Evolutionary conservation across 2,329 filamentous ascomycete species (phyloP).

Genomic region (Ilyonectria destructans): DNA sequence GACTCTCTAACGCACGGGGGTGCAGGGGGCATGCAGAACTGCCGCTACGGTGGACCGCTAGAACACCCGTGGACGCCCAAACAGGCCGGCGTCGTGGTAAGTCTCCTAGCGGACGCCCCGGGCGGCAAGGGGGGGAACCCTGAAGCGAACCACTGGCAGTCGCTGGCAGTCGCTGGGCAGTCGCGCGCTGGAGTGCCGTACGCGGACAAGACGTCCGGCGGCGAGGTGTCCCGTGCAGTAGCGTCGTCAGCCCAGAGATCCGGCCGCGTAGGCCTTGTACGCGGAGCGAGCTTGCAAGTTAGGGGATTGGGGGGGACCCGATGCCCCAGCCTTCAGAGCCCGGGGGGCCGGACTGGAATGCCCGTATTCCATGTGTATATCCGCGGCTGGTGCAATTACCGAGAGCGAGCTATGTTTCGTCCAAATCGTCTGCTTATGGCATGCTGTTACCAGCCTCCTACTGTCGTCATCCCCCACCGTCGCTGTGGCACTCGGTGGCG

Average conservation of each 20-base stretch:
- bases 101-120: conserved; percentile 8
- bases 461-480: background rate
- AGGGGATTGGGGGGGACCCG: background rate
- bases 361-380: background rate
- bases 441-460: background rate
- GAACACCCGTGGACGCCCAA: conserved; percentile 20
- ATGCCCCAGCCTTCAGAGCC: background rate
- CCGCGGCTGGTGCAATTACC: background rate
- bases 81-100: conserved; percentile 18
- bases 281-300: background rate
- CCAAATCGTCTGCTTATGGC: background rate
- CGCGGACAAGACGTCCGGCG: conserved; percentile 14
- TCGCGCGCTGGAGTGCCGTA: conserved; percentile 5
- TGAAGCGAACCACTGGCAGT: background rate
- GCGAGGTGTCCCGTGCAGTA: background rate
- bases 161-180: background rate
- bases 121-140: background rate
- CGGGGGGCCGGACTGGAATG: background rate
- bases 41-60: conserved; percentile 19
- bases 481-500: background rate
- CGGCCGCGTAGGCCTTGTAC: background rate
- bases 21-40: background rate
- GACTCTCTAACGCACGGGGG: background rate
- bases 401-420: background rate
- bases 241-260: background rate